Percentiles rank a stretch among this genome's conserved stretches.
Evolutionary conservation across 768 basidiomycete species (phyloP).

Genomic region (Auriculariales sp.): DNA sequence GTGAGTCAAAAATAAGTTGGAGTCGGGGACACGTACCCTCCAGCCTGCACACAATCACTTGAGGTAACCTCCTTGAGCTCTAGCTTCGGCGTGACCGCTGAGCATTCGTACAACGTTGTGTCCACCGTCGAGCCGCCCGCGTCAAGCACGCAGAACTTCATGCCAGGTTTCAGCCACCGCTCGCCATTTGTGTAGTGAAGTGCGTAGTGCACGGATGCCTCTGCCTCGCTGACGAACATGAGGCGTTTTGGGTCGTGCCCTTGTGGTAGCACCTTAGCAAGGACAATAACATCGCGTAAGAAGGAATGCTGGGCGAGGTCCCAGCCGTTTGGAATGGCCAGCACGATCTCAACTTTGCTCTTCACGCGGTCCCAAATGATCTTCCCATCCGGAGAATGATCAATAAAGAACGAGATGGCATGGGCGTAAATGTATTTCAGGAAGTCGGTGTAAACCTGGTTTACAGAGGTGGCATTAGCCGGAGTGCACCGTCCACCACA

Average conservation of each 20-base stretch:
- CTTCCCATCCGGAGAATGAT: neutral
- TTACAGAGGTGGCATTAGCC: too few species aligned
- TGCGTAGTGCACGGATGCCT: slow-evolving; percentile 3
- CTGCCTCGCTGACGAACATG: slow-evolving; percentile 1
- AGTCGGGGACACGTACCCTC: neutral
- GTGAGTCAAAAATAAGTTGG: too few species aligned
- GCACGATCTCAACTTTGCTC: neutral
- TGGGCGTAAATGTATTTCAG: neutral
- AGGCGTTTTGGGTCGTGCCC: neutral
- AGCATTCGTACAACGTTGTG: slow-evolving; percentile 1
- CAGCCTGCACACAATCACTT: slow-evolving; percentile 2
- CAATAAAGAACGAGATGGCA: neutral
- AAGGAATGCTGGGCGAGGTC: neutral
- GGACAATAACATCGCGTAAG: neutral
- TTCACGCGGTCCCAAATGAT: neutral
- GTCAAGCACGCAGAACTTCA: neutral
- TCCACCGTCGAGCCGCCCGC: slow-evolving; percentile 1
- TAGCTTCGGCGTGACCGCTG: neutral
- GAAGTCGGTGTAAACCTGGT: neutral
- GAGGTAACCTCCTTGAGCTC: neutral
- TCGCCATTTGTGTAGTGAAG: neutral
- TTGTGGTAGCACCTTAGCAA: neutral
- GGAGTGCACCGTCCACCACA: too few species aligned
- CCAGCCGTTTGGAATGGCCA: neutral
- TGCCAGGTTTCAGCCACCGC: neutral